Evolutionary conservation across 345 rosid species (phyloP).

Genomic region (Lumnitzera racemosa): DNA sequence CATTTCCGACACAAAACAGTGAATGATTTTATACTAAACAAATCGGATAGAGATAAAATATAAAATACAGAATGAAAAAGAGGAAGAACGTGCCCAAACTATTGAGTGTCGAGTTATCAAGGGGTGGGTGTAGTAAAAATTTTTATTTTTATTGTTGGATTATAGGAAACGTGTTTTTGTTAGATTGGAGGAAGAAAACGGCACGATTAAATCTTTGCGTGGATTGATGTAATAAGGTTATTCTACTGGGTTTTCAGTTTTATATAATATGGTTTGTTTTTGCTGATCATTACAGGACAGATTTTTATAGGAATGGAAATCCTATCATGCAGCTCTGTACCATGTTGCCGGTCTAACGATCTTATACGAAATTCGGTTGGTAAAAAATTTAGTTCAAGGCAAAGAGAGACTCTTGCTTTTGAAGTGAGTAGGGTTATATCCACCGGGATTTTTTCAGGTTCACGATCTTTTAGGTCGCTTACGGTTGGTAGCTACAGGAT

Average conservation of each 20-base stretch:
- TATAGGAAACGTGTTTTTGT: background rate
- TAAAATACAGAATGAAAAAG: too few species aligned
- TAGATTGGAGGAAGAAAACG: background rate
- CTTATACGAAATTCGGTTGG: constrained; percentile 22
- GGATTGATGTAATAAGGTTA: too few species aligned
- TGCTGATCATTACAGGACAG: constrained; percentile 23
- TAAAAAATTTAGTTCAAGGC: constrained; percentile 17
- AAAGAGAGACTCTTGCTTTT: constrained; percentile 15
- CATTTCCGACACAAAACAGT: too few species aligned
- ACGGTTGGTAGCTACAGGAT: constrained; percentile 5
- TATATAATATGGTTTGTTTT: background rate
- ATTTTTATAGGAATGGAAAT: constrained; percentile 46
- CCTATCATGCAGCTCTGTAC: constrained; percentile 34
- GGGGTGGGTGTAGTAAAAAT: too few species aligned
- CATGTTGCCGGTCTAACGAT: constrained; percentile 22
- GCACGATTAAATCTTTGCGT: too few species aligned
- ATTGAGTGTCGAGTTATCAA: too few species aligned
- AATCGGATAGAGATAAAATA: too few species aligned
- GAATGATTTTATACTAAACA: too few species aligned
- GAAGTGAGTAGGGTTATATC: constrained; percentile 14
- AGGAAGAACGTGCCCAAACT: too few species aligned
- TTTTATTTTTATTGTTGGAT: too few species aligned
- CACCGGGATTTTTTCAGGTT: constrained; percentile 14
- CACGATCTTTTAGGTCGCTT: constrained; percentile 19
- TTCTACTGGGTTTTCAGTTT: too few species aligned